Conservation (phyloP, 2,329 filamentous ascomycete genomes). For the Alternaria viburni region DNA sequence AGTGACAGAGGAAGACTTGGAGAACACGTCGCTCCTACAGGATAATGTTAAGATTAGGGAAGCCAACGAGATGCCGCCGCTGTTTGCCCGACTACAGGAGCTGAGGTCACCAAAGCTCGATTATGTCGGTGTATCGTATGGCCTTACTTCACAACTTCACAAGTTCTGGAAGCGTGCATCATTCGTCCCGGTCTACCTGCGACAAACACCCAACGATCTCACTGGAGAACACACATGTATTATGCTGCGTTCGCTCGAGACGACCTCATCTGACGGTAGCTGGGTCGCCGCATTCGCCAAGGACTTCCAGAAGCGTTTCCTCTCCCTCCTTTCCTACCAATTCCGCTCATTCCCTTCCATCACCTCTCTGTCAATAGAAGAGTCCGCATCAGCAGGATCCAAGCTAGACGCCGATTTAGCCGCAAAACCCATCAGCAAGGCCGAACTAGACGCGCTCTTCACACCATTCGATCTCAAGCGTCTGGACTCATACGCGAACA, state of each 20-base stretch:
- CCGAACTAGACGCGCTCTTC: conserved; percentile 76
- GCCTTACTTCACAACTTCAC: conserved; percentile 83
- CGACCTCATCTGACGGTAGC: conserved; percentile 64
- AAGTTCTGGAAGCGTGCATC: conserved; percentile 94
- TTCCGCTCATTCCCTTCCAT: conserved; percentile 83
- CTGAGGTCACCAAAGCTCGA: conserved; percentile 80
- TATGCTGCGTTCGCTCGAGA: conserved; percentile 82
- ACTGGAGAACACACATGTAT: conserved; percentile 98
- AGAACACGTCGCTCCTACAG: conserved; percentile 75
- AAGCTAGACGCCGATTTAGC: conserved; percentile 64
- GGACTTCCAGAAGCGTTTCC: conserved; percentile 94
- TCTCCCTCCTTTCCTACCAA: conserved; percentile 87
- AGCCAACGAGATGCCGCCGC: conserved; percentile 87
- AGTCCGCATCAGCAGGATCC: conserved; percentile 78
- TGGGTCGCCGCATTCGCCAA: conserved; percentile 92
- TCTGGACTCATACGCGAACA: conserved; percentile 92
- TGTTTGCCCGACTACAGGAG: conserved; percentile 88
- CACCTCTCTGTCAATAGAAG: conserved; percentile 84
- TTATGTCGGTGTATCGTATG: conserved; percentile 95
- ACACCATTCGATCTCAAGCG: conserved; percentile 95
- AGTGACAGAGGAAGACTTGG: conserved; percentile 82
- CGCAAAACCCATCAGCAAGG: conserved; percentile 69
- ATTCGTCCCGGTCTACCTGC: conserved; percentile 89
- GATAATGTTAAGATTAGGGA: conserved; percentile 92
- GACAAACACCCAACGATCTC: conserved; percentile 93